Base-by-base conservation (phyloP, 1,139 yeast species). In the Zygoascus hellenicus region DNA sequence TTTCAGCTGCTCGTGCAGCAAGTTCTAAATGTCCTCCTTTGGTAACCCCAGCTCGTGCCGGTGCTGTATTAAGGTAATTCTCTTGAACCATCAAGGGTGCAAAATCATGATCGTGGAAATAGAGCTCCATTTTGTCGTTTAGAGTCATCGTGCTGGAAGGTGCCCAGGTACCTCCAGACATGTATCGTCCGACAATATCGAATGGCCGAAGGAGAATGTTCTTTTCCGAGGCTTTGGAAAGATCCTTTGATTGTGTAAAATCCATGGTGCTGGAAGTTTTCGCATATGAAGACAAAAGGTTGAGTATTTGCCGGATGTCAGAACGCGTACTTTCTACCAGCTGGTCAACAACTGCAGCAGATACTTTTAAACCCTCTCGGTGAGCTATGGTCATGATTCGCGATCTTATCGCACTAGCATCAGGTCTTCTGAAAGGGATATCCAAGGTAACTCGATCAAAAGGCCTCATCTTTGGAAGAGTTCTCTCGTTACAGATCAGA, bases 21-120 rank as follows among this genome's bases (percentile, higher is more conserved):
- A 80, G 71, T 54, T 76, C 74, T 49, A 92, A 66, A 57, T 82
- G 88, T 13, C 62, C 62, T 2, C 56, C 51, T 17, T 37, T 28
- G 34, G 76, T 67, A 4, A 48, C 22, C 3, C 46, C 32, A 5
- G 58, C 58, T 13, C 52, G 51, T 6, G 62, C 50, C 2, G 95
- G 94, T 36, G 68, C 68, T 0, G 95, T 81, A 43, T 68, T 69
- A 44, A 88, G 65, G 62, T 94, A 94, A 66, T 94, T 94, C 63
- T 94, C 98, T 62, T 92, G 97, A 43, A 94, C 77, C 97, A 94
- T 92, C 53, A 92, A 72, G 2, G 98, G 98, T 0, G 95, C 81
- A 63, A 94, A 83, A 62, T 90, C 97, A 65, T 88, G 88, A 65
- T 94, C 98, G 65, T 89, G 90, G 69, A 94, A 94, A 64, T 90